Conservation (phyloP, 441 rosid genomes). For the Aleurites moluccanus region DNA sequence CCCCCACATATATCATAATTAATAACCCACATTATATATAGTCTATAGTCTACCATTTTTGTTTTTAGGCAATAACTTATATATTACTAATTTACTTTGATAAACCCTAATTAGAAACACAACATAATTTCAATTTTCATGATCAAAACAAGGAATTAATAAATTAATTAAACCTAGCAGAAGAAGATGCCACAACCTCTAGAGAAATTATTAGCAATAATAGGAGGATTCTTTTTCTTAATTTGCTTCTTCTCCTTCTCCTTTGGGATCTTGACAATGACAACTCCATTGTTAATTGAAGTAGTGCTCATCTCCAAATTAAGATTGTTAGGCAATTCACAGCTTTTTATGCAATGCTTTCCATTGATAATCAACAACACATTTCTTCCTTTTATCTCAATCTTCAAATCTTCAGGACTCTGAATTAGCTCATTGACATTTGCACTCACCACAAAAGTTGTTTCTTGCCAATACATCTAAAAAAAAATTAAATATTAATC, state of each 20-base stretch:
- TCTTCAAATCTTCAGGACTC: background rate
- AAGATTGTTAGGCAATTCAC: conserved; percentile 2
- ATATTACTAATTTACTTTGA: too few relatives aligned
- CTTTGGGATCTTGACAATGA: conserved; percentile 3
- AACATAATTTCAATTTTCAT: too few relatives aligned
- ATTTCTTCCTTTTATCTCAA: conserved; percentile 6
- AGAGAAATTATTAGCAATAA: background rate
- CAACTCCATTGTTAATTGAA: conserved; percentile 3
- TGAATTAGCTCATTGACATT: background rate
- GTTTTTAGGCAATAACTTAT: too few relatives aligned
- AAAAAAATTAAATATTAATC: background rate
- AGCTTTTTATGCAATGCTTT: background rate
- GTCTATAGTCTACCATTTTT: too few relatives aligned
- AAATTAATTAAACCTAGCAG: background rate
- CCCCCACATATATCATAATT: background rate
- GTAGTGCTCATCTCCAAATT: background rate
- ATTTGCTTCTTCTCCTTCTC: background rate
- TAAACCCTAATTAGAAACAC: too few relatives aligned
- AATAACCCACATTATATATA: background rate
- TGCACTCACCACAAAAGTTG: background rate
- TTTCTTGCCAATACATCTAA: conserved; percentile 15
- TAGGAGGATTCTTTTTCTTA: background rate
- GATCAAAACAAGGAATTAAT: background rate
- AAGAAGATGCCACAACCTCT: background rate
- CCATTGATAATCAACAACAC: background rate